Evolutionary conservation across 2,329 filamentous ascomycete genomes (phyloP).

Genomic region (Tolypocladium ovalisporum): DNA sequence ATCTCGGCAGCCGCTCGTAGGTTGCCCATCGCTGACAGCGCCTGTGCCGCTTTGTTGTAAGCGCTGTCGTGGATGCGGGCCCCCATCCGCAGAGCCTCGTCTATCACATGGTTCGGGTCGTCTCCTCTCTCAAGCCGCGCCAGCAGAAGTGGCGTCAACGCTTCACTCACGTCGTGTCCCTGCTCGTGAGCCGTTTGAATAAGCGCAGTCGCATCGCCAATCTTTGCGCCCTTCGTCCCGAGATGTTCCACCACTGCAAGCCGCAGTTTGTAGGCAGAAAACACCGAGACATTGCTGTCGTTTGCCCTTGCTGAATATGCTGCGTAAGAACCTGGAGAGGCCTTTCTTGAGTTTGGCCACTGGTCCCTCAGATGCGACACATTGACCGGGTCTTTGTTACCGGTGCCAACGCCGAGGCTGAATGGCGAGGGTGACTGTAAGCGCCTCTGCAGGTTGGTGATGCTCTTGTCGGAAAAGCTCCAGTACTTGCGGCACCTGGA

Average conservation of each 20-base stretch:
- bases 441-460: slow-evolving; percentile 5
- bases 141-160: slow-evolving; percentile 27
- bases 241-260: slow-evolving; percentile 35
- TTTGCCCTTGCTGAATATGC: not conserved
- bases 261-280: slow-evolving; percentile 20
- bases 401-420: not conserved
- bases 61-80: slow-evolving; percentile 21
- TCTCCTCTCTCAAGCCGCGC: slow-evolving; percentile 23
- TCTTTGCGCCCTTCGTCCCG: slow-evolving; percentile 14
- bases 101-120: slow-evolving; percentile 13
- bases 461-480: slow-evolving; percentile 19
- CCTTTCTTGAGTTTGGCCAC: not conserved
- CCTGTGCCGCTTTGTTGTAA: slow-evolving; percentile 23
- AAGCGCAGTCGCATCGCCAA: slow-evolving; percentile 24
- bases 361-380: not conserved
- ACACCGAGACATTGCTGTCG: not conserved
- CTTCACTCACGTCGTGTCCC: slow-evolving; percentile 30
- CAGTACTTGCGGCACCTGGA: slow-evolving; percentile 20
- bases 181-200: slow-evolving; percentile 26
- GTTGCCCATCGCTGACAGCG: slow-evolving; percentile 17
- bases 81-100: slow-evolving; percentile 14
- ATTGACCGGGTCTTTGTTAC: not conserved
- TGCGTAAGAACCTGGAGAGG: not conserved
- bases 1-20: slow-evolving; percentile 18
- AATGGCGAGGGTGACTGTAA: not conserved